Percentiles rank a stretch among this genome's conserved stretches.
phyloP scores from a whole-genome alignment of 352 stramenopile genomes.

The Phytophthora tentaculata region DNA sequence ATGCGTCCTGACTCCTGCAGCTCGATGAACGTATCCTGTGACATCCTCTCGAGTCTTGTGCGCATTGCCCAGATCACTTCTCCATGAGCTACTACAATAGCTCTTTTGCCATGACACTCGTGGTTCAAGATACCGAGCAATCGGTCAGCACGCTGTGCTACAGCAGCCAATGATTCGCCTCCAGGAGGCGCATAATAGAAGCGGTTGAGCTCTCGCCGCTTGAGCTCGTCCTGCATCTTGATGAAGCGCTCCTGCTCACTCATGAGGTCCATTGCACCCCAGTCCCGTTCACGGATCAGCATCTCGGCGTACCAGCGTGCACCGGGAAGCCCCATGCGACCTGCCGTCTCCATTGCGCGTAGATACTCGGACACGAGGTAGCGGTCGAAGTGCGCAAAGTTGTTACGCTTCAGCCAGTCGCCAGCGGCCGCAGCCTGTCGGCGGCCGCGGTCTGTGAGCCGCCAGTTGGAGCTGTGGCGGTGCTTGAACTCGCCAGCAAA shows the following conservation, averaged over 20 bases:
- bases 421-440: slow-evolving; percentile 75
- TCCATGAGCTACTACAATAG: slow-evolving; percentile 87
- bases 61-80: slow-evolving; percentile 93
- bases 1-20: slow-evolving; percentile 84
- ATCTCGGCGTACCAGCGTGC: slow-evolving; percentile 89
- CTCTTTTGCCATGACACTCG: slow-evolving; percentile 77
- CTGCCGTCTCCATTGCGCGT: slow-evolving; percentile 86
- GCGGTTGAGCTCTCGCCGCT: slow-evolving; percentile 78
- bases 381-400: slow-evolving; percentile 79
- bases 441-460: slow-evolving; percentile 84
- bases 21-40: slow-evolving; percentile 88
- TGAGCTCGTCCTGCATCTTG: slow-evolving; percentile 91
- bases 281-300: slow-evolving; percentile 89
- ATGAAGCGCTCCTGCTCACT: slow-evolving; percentile 86
- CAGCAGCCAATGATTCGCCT: slow-evolving; percentile 82
- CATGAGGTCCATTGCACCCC: slow-evolving; percentile 91
- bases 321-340: slow-evolving; percentile 72
- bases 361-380: slow-evolving; percentile 91
- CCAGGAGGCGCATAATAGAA: slow-evolving; percentile 90
- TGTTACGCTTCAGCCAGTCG: slow-evolving; percentile 85
- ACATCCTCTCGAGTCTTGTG: slow-evolving; percentile 88
- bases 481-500: slow-evolving; percentile 90
- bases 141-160: slow-evolving; percentile 83
- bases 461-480: slow-evolving; percentile 89
- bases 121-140: slow-evolving; percentile 82